Base-by-base conservation (phyloP, 345 rosid species). In the Arabidopsis arenosa region DNA sequence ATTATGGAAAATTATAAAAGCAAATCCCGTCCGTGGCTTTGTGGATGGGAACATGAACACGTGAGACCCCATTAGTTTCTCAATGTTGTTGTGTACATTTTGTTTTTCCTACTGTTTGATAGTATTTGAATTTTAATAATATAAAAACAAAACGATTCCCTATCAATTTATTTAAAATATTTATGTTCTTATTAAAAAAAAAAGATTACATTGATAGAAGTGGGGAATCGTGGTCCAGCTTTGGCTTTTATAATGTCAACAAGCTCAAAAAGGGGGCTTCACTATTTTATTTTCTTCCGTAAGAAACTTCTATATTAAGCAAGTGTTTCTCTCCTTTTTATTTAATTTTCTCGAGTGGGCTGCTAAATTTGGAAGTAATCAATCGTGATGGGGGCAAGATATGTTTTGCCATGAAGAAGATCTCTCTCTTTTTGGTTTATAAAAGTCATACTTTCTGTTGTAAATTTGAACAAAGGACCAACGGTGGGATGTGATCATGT, bases 211-310 rank as follows among this genome's bases (percentile, higher is more conserved):
- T 75, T 28, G 41, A 70, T 12, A 39, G 55, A 64, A 64, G 73
- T 77, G 81, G 77, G 62, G 81, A 70, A 72, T 72, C 77, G 73
- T 78, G 81, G 63, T 49, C 77, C 77, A 65, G 56, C 68, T 78
- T 72, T 66, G 68, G 73, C 73, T 72, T 78, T 78, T 72, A 47
- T 37, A 70, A 77, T 56, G 76, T 70, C 80, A 77, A 77, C 80
- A 77, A 64, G 54, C 40, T 55, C 54, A 37, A 70, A 76, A 70
- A 68, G 18, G 54, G 80, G 1, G 8, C 9, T 33, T 60, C 59
- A 23, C 69, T 56, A 55, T 63, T 47, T 63, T 48, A 63, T 55
- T 54, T 37, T 63, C 37, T 12, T 55, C 52, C 26, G 70, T 55
- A 9, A 52, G 51, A 69, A 71, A 58, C 77, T 78, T 78, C 81